phyloP scores from a whole-genome alignment of 257 asterid genomes.

The Solanum lycopersicoides region DNA sequence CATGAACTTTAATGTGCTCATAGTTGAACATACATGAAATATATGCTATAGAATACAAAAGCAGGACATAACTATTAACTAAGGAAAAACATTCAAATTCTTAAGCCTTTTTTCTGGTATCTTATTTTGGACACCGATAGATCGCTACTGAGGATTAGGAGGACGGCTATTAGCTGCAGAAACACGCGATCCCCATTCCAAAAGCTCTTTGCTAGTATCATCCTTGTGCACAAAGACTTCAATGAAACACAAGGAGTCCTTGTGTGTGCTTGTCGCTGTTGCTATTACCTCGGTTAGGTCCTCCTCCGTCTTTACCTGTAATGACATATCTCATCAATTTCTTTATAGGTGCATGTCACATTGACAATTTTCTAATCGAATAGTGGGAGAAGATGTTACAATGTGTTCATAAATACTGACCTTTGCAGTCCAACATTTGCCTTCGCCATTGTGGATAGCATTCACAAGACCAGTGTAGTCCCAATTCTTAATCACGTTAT shows the following conservation, averaged over 20 bases:
- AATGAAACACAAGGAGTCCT: constrained; percentile 20
- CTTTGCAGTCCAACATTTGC: constrained; percentile 31
- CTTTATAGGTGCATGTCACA: background rate
- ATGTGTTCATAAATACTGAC: constrained; percentile 3
- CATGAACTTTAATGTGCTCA: no score
- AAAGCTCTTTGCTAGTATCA: background rate
- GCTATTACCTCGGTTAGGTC: constrained; percentile 16
- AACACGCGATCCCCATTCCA: constrained; percentile 29
- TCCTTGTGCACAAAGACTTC: constrained; percentile 11
- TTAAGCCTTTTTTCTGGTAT: background rate
- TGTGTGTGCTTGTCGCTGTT: constrained; percentile 11
- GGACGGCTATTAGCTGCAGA: constrained; percentile 17
- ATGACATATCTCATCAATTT: background rate
- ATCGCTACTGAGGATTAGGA: constrained; percentile 16
- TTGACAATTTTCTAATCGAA: background rate
- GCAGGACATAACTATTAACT: background rate
- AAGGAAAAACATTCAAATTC: background rate
- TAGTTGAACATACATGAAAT: no score
- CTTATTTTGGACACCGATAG: background rate
- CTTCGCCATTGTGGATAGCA: constrained; percentile 30
- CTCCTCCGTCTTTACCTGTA: constrained; percentile 20
- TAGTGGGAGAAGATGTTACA: background rate
- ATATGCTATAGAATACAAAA: background rate
- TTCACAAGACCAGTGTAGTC: constrained; percentile 17
- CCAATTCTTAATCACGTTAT: constrained; percentile 25